Evolutionary conservation across 192 early-diverging fungal species (phyloP), one percentile per base, ranked within the genome.

Genomic region (Lobosporangium transversale): DNA sequence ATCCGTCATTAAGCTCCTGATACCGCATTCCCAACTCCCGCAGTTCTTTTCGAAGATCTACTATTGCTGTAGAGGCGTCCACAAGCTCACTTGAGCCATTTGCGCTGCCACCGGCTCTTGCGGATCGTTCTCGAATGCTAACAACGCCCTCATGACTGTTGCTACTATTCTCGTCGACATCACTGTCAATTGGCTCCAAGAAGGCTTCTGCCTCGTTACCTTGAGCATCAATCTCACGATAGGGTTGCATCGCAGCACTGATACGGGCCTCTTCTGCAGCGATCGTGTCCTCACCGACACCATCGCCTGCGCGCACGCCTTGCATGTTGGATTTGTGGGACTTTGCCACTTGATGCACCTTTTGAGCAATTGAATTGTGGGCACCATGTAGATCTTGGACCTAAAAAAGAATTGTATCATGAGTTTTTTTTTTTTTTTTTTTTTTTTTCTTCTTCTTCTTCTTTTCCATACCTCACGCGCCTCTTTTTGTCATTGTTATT

Each of bases 241-340:
- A 76, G 11, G 64, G 73, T 30, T 76, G 37, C 59, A 76, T 66
- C 0, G 65, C 73, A 0, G 30, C 44, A 1, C 58, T 3, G 2
- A 76, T 23, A 15, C 73, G 64, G 1, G 32, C 29, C 31, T 76
- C 64, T 40, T 76, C 73, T 24, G 58, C 64, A 1, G n/a, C 51
- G 37, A 76, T 76, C 15, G 73, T 67, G n/a, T 62, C 40, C 21
- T 76, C 20, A 27, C 65, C 73, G 7, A 76, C 73, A 23, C 47
- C 53, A 12, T 76, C 65, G 17, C 73, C 73, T 20, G 73, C 73
- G 15, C 53, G 58, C 0, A 76, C 24, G 17, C 73, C 73, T 21
- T 76, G 73, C 73, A 76, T 67, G 18, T 76, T 76, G 35, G 73
- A 76, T 37, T 67, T 66, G 48, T 76, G 73, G 6, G 73, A 66